A percentile compares a stretch with the other conserved stretches of the same genome.
These are phyloP conservation scores for Crotalaria pallida DNA, from an alignment of 306 rosid species.

Conservation along the genomic window DNA sequence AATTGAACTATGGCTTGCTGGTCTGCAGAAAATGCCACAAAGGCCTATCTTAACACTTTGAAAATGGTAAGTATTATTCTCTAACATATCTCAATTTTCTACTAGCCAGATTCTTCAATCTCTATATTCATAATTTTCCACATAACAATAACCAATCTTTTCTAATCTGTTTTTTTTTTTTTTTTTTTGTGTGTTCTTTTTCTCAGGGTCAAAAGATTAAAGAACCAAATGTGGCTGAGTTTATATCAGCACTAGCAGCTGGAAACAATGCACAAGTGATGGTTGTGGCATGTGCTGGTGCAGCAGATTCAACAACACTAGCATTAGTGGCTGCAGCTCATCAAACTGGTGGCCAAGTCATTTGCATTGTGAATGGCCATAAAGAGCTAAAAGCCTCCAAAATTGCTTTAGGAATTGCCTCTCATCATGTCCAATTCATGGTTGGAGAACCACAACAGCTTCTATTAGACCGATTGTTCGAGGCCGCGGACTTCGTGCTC, in stretches of 20 bases:
- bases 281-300: constrained; percentile 56
- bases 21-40: constrained; percentile 98
- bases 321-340: constrained; percentile 63
- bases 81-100: neutral
- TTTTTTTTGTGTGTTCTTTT: too few relatives aligned
- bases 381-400: constrained; percentile 42
- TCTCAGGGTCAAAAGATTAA: constrained; percentile 47
- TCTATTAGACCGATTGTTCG: constrained; percentile 14
- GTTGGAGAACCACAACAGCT: constrained; percentile 52
- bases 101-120: neutral
- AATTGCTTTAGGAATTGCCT: constrained; percentile 28
- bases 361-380: constrained; percentile 42
- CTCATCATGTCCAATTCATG: constrained; percentile 50
- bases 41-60: constrained; percentile 82
- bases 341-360: constrained; percentile 61
- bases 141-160: neutral
- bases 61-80: constrained; percentile 60
- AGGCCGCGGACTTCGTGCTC: constrained; percentile 60
- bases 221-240: constrained; percentile 75
- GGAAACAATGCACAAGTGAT: constrained; percentile 76
- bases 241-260: constrained; percentile 75
- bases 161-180: neutral
- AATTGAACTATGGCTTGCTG: constrained; percentile 57
- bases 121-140: neutral
- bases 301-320: constrained; percentile 45